Evolutionary conservation across 2,329 filamentous ascomycete species (phyloP).

Genomic region (Cylindrodendrum hubeiense): DNA sequence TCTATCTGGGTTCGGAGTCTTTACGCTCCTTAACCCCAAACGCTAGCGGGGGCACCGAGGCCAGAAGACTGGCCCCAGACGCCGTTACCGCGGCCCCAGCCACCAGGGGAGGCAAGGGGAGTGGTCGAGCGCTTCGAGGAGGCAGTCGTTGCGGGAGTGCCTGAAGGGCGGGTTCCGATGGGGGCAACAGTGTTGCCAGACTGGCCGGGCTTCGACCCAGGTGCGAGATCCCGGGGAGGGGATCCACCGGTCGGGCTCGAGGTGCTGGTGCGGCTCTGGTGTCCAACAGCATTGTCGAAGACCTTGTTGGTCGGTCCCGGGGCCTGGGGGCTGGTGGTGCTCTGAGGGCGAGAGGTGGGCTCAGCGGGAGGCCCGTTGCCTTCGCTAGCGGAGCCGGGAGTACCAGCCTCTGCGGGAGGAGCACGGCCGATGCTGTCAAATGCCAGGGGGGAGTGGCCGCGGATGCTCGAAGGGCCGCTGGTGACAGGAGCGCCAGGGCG

Average conservation of each 20-base stretch:
- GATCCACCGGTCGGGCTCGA: slow-evolving; percentile 86
- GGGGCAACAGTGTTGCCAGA: slow-evolving; percentile 81
- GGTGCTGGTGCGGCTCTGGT: slow-evolving; percentile 81
- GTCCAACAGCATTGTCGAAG: slow-evolving; percentile 68
- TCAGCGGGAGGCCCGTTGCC: slow-evolving; percentile 62
- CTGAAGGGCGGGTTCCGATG: slow-evolving; percentile 88
- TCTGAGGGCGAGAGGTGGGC: slow-evolving; percentile 78
- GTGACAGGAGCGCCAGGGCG: slow-evolving; percentile 76
- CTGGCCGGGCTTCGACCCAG: slow-evolving; percentile 64
- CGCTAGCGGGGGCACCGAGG: slow-evolving; percentile 89
- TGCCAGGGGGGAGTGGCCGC: slow-evolving; percentile 83
- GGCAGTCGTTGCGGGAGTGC: slow-evolving; percentile 61
- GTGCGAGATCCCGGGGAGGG: slow-evolving; percentile 75
- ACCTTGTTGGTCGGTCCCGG: slow-evolving; percentile 67
- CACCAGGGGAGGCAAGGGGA: slow-evolving; percentile 87
- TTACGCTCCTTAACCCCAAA: slow-evolving; percentile 80
- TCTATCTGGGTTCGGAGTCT: slow-evolving; percentile 3
- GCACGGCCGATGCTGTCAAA: slow-evolving; percentile 71
- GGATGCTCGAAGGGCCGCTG: slow-evolving; percentile 72
- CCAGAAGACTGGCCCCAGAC: slow-evolving; percentile 89
- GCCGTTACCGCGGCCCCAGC: slow-evolving; percentile 84
- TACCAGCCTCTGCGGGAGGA: slow-evolving; percentile 53
- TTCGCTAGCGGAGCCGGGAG: slow-evolving; percentile 57
- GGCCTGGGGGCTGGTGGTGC: slow-evolving; percentile 85
- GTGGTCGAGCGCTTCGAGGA: slow-evolving; percentile 86